Percentiles rank a stretch among this genome's conserved stretches.
These are phyloP conservation scores for Penicillium canescens DNA, from an alignment of 495 filamentous ascomycete genomes.

Conservation along the genomic window DNA sequence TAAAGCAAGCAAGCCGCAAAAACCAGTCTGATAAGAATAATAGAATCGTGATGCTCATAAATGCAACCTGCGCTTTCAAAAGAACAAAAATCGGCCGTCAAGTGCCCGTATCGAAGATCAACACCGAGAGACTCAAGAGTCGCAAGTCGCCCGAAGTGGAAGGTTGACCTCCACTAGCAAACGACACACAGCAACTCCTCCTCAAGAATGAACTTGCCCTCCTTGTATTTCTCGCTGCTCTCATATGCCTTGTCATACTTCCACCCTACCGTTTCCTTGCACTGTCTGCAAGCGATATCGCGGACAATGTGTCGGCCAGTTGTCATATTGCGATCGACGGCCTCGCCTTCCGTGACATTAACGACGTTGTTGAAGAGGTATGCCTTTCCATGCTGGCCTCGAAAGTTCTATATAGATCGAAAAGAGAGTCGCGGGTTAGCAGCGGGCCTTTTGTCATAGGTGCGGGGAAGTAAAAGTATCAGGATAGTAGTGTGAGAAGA, in stretches of 20 bases:
- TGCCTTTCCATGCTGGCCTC: slow-evolving; percentile 96
- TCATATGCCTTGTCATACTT: slow-evolving; percentile 99
- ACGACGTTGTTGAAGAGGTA: slow-evolving; percentile 95
- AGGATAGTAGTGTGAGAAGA: background rate
- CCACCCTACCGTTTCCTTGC: slow-evolving; percentile 92
- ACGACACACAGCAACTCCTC: slow-evolving; percentile 86
- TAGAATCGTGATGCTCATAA: background rate
- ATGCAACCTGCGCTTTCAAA: slow-evolving; percentile 1
- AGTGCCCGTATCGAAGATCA: background rate
- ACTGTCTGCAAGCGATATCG: slow-evolving; percentile 87
- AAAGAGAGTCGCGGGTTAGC: slow-evolving; percentile 11
- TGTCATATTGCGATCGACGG: slow-evolving; percentile 97
- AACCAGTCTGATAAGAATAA: slow-evolving; percentile 13
- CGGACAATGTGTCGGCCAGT: slow-evolving; percentile 92
- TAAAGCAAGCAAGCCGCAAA: background rate
- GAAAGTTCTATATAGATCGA: slow-evolving; percentile 76
- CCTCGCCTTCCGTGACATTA: slow-evolving; percentile 77
- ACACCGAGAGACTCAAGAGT: background rate
- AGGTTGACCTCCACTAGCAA: slow-evolving; percentile 33
- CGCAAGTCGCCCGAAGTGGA: background rate
- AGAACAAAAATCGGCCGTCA: background rate
- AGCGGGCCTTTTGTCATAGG: background rate
- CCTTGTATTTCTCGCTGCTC: slow-evolving; percentile 92
- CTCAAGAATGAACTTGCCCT: slow-evolving; percentile 97
- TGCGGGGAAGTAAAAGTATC: no score